Evolutionary conservation across 2,329 filamentous ascomycete genomes (phyloP), one percentile per base, ranked within the genome.

Genomic region (Aspergillus ruber): DNA sequence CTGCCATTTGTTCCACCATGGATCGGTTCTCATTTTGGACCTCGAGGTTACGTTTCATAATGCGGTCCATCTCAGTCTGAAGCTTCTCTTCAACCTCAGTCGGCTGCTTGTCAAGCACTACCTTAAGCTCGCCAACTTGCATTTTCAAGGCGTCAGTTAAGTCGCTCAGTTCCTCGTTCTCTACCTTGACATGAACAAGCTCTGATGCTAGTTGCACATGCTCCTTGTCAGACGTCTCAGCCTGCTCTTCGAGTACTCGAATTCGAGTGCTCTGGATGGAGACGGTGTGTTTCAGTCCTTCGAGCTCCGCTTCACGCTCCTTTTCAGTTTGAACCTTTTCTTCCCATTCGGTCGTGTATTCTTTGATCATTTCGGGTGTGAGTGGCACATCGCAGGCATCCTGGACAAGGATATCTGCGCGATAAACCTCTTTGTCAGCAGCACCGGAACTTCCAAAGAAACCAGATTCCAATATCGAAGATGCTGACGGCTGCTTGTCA

Each of bases 391-490:
- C 85, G 62, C 90, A 95, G 0, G 93, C 93, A 68, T 98, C 93
- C 50, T 87, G 86, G 12, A 98, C 88, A 51, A 98, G 82, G 58
- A 93, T 83, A 65, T 98, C 93, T 13, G 93, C 93, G 43, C 90
- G 84, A 66, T 98, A 98, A 6, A 98, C 82, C 64, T 96, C 93
- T 69, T 95, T 96, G 64, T 98, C 93, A 10, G 89, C 80, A 56
- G 83, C 84, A 29, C 88, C 90, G 20, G 89, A 91, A 65, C 86
- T 91, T 50, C 93, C 93, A 62, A 98, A 98, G 76, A 98, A 98
- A 12, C 93, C 93, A 39, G 90, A 95, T 67, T 98, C 93, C 1
- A 97, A 80, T 42, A 98, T 85, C 13, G 90, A 95, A 44, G 84
- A 90, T n/a, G 90, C 85, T 2, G 90, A 95, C 0, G 93, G 93